Conservation (phyloP, 2,329 filamentous ascomycete genomes). For the Capronia coronata region DNA sequence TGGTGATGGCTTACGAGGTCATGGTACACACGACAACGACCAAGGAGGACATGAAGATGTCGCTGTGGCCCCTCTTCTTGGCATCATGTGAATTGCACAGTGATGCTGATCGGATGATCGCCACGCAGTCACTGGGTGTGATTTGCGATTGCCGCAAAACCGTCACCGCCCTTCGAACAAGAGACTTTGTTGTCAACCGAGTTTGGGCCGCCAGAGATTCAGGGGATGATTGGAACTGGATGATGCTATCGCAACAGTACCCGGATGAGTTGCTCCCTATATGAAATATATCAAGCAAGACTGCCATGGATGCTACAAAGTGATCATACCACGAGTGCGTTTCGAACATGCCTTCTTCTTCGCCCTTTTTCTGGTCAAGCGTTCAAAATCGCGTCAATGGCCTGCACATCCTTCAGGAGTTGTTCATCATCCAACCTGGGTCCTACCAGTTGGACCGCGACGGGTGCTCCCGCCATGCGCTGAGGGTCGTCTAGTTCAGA, state of each 20-base stretch:
- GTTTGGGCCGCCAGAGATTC: conserved; percentile 31
- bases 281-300: conserved; percentile 13
- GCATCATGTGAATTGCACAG: conserved; percentile 30
- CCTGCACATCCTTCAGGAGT: conserved; percentile 31
- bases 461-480: conserved; percentile 33
- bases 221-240: conserved; percentile 32
- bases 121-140: conserved; percentile 28
- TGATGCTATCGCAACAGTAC: conserved; percentile 28
- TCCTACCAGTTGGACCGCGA: conserved; percentile 33
- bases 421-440: conserved; percentile 33
- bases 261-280: conserved; percentile 33
- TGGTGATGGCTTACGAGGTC: conserved; percentile 31
- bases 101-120: conserved; percentile 27
- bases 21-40: conserved; percentile 27
- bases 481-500: conserved; percentile 30
- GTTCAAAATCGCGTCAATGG: conserved; percentile 28
- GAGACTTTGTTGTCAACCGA: conserved; percentile 28
- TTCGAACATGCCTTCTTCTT: neutral
- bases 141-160: conserved; percentile 30
- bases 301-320: neutral
- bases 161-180: conserved; percentile 29
- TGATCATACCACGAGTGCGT: neutral
- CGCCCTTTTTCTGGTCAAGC: conserved; percentile 2
- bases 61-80: conserved; percentile 32
- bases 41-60: conserved; percentile 30